These are phyloP conservation scores for Arthrobotrys pseudoclavata DNA, from an alignment of 2,329 filamentous ascomycete species.

Conservation along the genomic window DNA sequence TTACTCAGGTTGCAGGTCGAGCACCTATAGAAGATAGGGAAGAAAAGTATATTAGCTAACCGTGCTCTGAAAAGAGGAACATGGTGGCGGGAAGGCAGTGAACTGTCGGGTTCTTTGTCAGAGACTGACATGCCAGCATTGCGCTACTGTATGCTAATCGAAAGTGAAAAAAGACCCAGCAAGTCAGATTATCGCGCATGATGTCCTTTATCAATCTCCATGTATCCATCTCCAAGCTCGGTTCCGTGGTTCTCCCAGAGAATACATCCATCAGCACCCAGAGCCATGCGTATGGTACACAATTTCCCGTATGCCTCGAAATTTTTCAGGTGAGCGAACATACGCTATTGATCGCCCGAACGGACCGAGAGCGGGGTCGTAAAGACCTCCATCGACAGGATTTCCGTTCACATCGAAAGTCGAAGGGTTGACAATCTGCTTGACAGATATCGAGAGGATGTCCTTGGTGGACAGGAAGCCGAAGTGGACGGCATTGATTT, in stretches of 20 bases:
- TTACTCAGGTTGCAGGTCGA: slow-evolving; percentile 90
- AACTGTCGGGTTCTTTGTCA: too few species aligned
- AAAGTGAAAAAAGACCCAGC: too few species aligned
- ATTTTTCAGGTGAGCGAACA: slow-evolving; percentile 65
- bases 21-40: slow-evolving; percentile 73
- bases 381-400: slow-evolving; percentile 81
- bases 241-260: too few species aligned
- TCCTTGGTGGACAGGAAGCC: slow-evolving; percentile 84
- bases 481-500: slow-evolving; percentile 90
- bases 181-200: slow-evolving; percentile 38
- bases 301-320: not conserved
- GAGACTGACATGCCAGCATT: too few species aligned
- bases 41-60: not conserved
- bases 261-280: too few species aligned
- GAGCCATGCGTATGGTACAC: not conserved
- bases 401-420: slow-evolving; percentile 87
- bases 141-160: too few species aligned
- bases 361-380: slow-evolving; percentile 90
- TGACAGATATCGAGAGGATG: slow-evolving; percentile 89
- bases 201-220: slow-evolving; percentile 46
- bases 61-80: not conserved
- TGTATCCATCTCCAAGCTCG: slow-evolving; percentile 23
- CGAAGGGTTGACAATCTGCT: slow-evolving; percentile 89
- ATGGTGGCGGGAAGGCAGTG: not conserved
- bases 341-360: slow-evolving; percentile 84